Percentiles rank a stretch among this genome's conserved stretches.
phyloP scores from a whole-genome alignment of 1,139 yeast genomes.

The Geotrichum klebahnii region DNA sequence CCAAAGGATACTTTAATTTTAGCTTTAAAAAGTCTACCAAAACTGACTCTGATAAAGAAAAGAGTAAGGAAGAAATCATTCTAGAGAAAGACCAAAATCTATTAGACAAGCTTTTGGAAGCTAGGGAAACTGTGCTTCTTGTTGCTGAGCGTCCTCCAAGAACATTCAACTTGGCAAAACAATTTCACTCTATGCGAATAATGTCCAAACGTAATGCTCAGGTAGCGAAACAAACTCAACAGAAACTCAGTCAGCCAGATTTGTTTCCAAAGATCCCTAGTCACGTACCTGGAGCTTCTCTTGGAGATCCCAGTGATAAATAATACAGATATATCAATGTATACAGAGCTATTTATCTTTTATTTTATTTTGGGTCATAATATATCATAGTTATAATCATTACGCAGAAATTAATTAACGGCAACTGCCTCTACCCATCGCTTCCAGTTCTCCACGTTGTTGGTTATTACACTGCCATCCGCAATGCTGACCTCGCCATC shows the following conservation, averaged over 20 bases:
- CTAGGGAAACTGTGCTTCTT: conserved; percentile 25
- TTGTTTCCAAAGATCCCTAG: conserved; percentile 59
- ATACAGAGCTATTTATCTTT: no score
- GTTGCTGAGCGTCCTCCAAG: conserved; percentile 43
- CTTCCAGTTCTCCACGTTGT: conserved; percentile 57
- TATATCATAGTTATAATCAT: background rate
- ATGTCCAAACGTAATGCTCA: conserved; percentile 44
- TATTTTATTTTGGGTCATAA: conserved; percentile 2
- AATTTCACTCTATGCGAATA: conserved; percentile 52
- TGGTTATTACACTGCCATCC: conserved; percentile 64
- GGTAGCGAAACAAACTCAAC: conserved; percentile 42
- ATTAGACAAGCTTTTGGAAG: conserved; percentile 27
- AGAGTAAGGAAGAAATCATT: conserved; percentile 21
- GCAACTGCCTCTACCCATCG: conserved; percentile 76
- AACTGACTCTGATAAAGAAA: conserved; percentile 26
- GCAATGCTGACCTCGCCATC: conserved; percentile 71
- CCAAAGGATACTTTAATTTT: conserved; percentile 15
- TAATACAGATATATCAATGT: conserved; percentile 2
- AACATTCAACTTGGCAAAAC: conserved; percentile 49
- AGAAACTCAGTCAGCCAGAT: conserved; percentile 44
- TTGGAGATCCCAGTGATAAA: conserved; percentile 6
- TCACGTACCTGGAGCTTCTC: conserved; percentile 24
- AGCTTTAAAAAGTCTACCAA: conserved; percentile 23
- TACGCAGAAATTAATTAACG: conserved; percentile 42
- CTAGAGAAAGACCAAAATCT: conserved; percentile 24